Base-by-base conservation (phyloP, 768 basidiomycete genomes). In the Russula ochroleuca region DNA sequence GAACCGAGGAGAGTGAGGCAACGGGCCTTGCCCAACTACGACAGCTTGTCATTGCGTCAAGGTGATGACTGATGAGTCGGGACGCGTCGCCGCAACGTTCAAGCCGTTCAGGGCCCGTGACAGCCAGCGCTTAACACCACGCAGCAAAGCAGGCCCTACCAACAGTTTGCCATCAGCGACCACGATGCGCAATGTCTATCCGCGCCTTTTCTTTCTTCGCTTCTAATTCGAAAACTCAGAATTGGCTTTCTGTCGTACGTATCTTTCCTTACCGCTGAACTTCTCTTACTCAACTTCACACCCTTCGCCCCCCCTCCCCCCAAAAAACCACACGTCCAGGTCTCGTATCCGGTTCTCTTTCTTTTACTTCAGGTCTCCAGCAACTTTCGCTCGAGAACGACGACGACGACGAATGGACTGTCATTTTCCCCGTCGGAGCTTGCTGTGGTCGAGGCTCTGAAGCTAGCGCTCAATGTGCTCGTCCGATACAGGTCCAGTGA, bases 361-460 rank as follows among this genome's bases (percentile, higher is more conserved):
- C 43, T 65, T 25, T 61, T 59, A 0, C 41, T 65, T 37, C 65
- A 64, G 48, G 21, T 64, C 28, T 23, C 58, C 47, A 35, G 11
- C 23, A 35, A 37, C 43, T 11, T 25, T 31, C 35, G 38, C 28
- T 10, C 14, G 21, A 13, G 50, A 25, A 35, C 23, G 15, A 31
- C 19, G 11, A 38, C 28, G 28, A 58, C n/a, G n/a, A n/a, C n/a
- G n/a, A n/a, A n/a, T 53, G 52, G n/a, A 13, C 13, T 53, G 21
- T n/a, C 55, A 1, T 2, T 37, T 33, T 66, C 57, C 4, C 17
- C 67, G 5, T 40, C 19, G 2, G 67, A 66, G 23, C 52, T 67
- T 15, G 64, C 61, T 35, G 11, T 62, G 21, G 17, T 68, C n/a
- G 67, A 68, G 53, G 56, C 57, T 31, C 54, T 68, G 45, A 68